Evolutionary conservation across 2,329 filamentous ascomycete genomes (phyloP).

Genomic region (Sporothrix pseudoabietina): DNA sequence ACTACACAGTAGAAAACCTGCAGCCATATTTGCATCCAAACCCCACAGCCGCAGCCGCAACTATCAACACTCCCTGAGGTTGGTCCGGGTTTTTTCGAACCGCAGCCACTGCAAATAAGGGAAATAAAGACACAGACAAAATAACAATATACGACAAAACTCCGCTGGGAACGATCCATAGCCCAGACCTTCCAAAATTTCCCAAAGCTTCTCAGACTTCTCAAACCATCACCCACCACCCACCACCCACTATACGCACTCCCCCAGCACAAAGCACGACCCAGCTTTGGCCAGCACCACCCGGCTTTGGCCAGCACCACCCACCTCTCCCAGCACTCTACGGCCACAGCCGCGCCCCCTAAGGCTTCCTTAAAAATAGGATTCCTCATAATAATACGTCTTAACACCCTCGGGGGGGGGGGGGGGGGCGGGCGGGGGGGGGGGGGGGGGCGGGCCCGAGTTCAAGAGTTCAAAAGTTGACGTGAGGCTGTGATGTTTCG

Average conservation of each 20-base stretch:
- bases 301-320: constrained; percentile 17
- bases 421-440: too few relatives aligned
- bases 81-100: constrained; percentile 29
- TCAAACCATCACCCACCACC: constrained; percentile 7
- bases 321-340: not conserved
- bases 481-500: constrained; percentile 17
- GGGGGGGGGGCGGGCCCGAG: too few relatives aligned
- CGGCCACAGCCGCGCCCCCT: constrained; percentile 25
- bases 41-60: not conserved
- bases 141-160: constrained; percentile 7
- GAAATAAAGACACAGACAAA: not conserved
- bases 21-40: not conserved
- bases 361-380: constrained; percentile 21
- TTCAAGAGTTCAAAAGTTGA: not conserved
- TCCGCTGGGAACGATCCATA: not conserved
- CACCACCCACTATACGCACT: not conserved
- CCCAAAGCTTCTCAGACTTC: not conserved
- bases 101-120: not conserved
- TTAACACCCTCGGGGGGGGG: not conserved
- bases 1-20: not conserved
- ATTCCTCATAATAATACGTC: not conserved
- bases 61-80: constrained; percentile 12
- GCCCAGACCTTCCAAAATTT: not conserved
- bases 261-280: not conserved
- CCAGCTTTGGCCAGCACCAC: constrained; percentile 17